These are phyloP conservation scores for Phytophthora cactorum DNA, from an alignment of 352 stramenopile genomes.

Conservation along the genomic window DNA sequence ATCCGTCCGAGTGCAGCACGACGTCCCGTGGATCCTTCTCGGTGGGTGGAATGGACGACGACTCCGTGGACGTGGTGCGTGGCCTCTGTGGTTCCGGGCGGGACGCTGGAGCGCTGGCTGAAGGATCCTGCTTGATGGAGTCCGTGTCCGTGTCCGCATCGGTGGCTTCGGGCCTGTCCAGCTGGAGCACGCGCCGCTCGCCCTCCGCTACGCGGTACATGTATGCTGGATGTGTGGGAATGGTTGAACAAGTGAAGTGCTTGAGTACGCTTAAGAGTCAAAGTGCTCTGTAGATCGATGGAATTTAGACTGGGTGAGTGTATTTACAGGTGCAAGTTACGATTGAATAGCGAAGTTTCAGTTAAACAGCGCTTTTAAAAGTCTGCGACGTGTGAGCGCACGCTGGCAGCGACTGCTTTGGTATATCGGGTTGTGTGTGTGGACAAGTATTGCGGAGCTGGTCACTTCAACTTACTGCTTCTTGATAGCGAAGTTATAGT, in stretches of 20 bases:
- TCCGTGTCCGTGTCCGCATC: neutral
- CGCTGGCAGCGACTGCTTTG: neutral
- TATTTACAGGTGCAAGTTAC: conserved; percentile 20
- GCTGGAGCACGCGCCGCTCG: conserved; percentile 23
- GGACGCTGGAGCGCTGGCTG: neutral
- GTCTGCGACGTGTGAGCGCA: conserved; percentile 19
- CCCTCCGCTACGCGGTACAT: conserved; percentile 32
- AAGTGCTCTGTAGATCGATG: conserved; percentile 12
- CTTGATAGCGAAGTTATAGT: too few relatives aligned
- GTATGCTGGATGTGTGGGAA: neutral
- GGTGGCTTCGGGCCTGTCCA: conserved; percentile 6
- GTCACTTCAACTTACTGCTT: too few relatives aligned
- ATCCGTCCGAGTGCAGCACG: conserved; percentile 56
- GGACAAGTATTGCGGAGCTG: too few relatives aligned
- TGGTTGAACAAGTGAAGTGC: neutral
- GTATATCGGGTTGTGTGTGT: too few relatives aligned
- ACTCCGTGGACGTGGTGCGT: neutral
- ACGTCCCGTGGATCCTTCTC: conserved; percentile 42
- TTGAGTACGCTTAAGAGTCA: neutral
- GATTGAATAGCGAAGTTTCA: neutral
- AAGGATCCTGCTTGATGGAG: neutral
- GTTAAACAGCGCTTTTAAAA: neutral
- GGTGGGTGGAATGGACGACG: conserved; percentile 14
- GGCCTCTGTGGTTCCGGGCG: neutral
- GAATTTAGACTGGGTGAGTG: neutral